Percentiles rank a stretch among this genome's conserved stretches.
phyloP scores from a whole-genome alignment of 2,329 filamentous ascomycete species.

The Aureobasidium musti region DNA sequence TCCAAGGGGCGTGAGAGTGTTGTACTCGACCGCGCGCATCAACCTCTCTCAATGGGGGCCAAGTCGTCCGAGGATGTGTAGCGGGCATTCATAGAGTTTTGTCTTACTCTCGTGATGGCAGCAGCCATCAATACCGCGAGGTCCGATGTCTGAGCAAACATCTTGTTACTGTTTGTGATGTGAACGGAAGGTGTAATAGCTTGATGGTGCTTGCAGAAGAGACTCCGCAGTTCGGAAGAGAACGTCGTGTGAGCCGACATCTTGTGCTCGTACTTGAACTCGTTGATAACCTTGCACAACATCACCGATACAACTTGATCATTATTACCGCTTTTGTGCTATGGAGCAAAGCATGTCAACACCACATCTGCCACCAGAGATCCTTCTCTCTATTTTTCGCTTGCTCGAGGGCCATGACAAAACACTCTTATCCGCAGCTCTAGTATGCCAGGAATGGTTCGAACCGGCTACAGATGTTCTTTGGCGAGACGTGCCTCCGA shows the following conservation, averaged over 20 bases:
- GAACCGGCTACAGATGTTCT: background rate
- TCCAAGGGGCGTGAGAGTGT: conserved; percentile 2
- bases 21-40: conserved; percentile 1
- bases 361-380: conserved; percentile 6
- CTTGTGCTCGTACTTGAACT: background rate
- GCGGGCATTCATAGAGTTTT: background rate
- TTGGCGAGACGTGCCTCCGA: background rate
- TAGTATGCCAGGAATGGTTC: conserved; percentile 15
- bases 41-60: conserved; percentile 11
- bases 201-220: background rate
- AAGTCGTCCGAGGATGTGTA: background rate
- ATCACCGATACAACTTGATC: background rate
- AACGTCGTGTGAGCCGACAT: background rate
- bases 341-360: background rate
- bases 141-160: background rate
- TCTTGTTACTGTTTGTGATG: background rate
- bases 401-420: background rate
- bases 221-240: background rate
- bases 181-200: background rate
- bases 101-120: no score
- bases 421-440: background rate
- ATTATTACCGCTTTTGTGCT: background rate
- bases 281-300: background rate
- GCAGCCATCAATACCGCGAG: background rate
- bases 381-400: background rate